phyloP scores from a whole-genome alignment of 495 filamentous ascomycete species.

The Aspergillus egyptiacus region DNA sequence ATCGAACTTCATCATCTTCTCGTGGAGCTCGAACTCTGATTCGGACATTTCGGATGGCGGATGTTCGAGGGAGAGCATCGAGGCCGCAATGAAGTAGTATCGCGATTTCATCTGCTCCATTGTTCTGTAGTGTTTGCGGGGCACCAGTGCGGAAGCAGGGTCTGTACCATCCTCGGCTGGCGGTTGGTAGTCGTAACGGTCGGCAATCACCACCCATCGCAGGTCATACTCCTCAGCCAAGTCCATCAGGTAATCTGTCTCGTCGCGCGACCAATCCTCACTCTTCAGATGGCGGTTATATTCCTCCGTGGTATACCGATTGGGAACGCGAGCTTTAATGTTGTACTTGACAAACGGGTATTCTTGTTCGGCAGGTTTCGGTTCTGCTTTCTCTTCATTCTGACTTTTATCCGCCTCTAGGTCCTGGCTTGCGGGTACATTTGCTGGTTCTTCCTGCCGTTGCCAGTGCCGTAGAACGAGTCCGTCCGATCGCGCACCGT shows the following conservation, averaged over 20 bases:
- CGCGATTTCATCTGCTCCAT: constrained; percentile 90
- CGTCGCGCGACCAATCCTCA: constrained; percentile 78
- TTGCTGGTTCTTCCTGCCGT: constrained; percentile 34
- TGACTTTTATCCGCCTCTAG: constrained; percentile 41
- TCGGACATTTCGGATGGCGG: constrained; percentile 79
- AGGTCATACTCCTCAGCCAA: constrained; percentile 71
- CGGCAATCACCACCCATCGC: constrained; percentile 86
- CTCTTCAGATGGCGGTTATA: constrained; percentile 70
- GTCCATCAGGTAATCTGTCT: constrained; percentile 84
- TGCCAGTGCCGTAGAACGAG: constrained; percentile 67
- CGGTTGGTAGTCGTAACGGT: constrained; percentile 79
- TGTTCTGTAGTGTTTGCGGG: constrained; percentile 46
- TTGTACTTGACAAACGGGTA: constrained; percentile 75
- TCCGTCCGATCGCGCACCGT: constrained; percentile 49
- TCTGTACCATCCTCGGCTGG: constrained; percentile 29
- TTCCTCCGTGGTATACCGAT: constrained; percentile 73
- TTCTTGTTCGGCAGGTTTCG: constrained; percentile 27
- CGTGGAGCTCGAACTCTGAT: constrained; percentile 71
- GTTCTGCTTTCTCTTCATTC: constrained; percentile 31
- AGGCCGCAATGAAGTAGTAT: constrained; percentile 80
- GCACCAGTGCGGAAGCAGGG: constrained; percentile 35
- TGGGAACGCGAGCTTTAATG: constrained; percentile 63
- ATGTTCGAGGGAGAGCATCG: constrained; percentile 76
- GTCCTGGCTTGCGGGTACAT: constrained; percentile 34
- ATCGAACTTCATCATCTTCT: constrained; percentile 81